Percentiles rank a stretch among this genome's conserved stretches.
Conservation (phyloP, 306 rosid genomes). For the Prunus davidiana region DNA sequence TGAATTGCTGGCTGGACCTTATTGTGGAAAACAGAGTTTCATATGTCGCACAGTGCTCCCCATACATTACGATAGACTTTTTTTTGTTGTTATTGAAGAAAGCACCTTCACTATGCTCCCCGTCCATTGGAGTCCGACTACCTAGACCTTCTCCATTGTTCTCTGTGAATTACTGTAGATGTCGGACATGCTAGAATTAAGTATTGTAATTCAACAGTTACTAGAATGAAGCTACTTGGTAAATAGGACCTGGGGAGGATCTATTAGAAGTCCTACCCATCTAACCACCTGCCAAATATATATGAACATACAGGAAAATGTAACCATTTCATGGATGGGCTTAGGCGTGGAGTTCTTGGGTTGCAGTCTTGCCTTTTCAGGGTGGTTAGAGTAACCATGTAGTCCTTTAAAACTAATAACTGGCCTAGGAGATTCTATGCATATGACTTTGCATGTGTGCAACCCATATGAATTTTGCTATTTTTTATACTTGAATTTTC, state of each 20-base stretch:
- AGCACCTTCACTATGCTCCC: neutral
- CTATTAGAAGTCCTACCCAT: neutral
- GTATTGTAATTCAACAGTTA: neutral
- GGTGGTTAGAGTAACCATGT: neutral
- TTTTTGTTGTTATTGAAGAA: too few species aligned
- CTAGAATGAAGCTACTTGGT: neutral
- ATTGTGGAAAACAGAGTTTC: neutral
- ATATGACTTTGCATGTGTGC: neutral
- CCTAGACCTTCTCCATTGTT: neutral
- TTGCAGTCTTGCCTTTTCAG: neutral
- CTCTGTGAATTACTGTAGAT: neutral
- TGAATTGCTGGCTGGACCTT: neutral
- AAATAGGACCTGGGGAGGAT: neutral
- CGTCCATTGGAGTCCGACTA: neutral
- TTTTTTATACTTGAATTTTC: neutral
- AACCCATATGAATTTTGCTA: conserved; percentile 1
- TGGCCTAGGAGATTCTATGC: neutral
- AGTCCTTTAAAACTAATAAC: neutral
- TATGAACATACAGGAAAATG: neutral
- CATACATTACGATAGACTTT: too few species aligned
- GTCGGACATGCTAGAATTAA: neutral
- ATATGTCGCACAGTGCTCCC: neutral
- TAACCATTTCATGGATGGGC: neutral
- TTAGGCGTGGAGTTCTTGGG: neutral
- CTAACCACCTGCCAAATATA: conserved; percentile 1